Percentiles rank a stretch among this genome's conserved stretches.
Evolutionary conservation across 495 filamentous ascomycete species (phyloP).

Genomic region (Glutinoglossum americanum): DNA sequence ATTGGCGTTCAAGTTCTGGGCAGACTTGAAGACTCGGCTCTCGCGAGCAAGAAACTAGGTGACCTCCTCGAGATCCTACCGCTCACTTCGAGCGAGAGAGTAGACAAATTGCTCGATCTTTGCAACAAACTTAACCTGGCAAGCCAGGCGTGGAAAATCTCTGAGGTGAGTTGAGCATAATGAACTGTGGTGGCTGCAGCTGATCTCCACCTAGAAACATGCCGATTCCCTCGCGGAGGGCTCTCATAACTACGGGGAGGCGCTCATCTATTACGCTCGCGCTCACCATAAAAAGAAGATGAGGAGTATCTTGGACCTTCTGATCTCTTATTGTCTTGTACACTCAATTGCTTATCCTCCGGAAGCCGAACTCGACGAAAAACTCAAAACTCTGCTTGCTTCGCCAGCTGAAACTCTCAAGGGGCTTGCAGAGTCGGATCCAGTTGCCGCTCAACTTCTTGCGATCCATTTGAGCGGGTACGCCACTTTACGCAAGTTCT

Average conservation of each 20-base stretch:
- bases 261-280: slow-evolving; percentile 69
- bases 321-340: slow-evolving; percentile 67
- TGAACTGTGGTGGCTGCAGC: not conserved
- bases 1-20: slow-evolving; percentile 55
- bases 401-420: slow-evolving; percentile 44
- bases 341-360: slow-evolving; percentile 63
- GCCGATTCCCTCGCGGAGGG: slow-evolving; percentile 45
- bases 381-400: slow-evolving; percentile 39
- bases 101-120: slow-evolving; percentile 54
- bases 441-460: slow-evolving; percentile 57
- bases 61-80: slow-evolving; percentile 40
- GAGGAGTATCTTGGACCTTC: slow-evolving; percentile 58
- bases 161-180: slow-evolving; percentile 38
- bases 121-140: slow-evolving; percentile 49
- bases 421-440: slow-evolving; percentile 39
- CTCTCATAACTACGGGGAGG: slow-evolving; percentile 53
- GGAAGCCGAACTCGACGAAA: slow-evolving; percentile 38
- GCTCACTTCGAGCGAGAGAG: slow-evolving; percentile 37
- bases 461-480: slow-evolving; percentile 76
- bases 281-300: slow-evolving; percentile 54
- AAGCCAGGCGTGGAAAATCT: slow-evolving; percentile 45
- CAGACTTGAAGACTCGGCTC: slow-evolving; percentile 41
- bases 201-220: slow-evolving; percentile 35
- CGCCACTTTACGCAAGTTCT: slow-evolving; percentile 69
- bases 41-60: slow-evolving; percentile 43